These are phyloP conservation scores for Cyberlindnera veronae DNA, from an alignment of 805 yeast genomes.

Conservation along the genomic window DNA sequence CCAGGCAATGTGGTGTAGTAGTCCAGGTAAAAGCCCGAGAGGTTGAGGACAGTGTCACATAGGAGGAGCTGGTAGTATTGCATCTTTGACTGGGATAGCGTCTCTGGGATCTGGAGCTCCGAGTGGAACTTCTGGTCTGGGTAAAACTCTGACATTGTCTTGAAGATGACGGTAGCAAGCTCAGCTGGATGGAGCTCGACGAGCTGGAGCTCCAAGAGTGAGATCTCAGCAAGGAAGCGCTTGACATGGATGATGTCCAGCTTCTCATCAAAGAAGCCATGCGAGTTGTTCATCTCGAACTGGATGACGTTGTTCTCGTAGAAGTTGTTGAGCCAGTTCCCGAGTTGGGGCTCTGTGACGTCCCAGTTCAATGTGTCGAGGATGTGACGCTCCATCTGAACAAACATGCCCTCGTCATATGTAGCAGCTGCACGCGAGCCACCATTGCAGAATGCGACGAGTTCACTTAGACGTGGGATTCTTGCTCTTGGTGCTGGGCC, in stretches of 20 bases:
- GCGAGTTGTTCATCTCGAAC: conserved; percentile 31
- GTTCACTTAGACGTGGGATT: conserved; percentile 69
- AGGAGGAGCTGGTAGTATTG: conserved; percentile 13
- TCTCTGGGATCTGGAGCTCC: conserved; percentile 16
- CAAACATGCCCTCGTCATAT: conserved; percentile 64
- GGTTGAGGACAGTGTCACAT: conserved; percentile 10
- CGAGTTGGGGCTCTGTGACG: conserved; percentile 59
- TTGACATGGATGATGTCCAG: conserved; percentile 44
- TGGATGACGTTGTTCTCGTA: conserved; percentile 42
- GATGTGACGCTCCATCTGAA: conserved; percentile 86
- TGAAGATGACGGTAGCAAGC: conserved; percentile 23
- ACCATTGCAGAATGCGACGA: conserved; percentile 68
- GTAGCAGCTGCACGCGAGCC: conserved; percentile 47
- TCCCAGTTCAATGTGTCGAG: conserved; percentile 70
- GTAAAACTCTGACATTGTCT: conserved; percentile 15
- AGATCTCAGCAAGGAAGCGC: conserved; percentile 45
- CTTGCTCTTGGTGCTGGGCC: conserved; percentile 75
- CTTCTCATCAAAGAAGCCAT: conserved; percentile 22
- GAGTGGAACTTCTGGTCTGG: conserved; percentile 13
- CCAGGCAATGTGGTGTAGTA: conserved; percentile 16
- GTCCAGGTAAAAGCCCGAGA: conserved; percentile 12
- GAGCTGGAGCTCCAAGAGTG: conserved; percentile 45
- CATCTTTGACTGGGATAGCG: conserved; percentile 4
- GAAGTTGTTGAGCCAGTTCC: conserved; percentile 42
- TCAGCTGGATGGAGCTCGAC: conserved; percentile 35